Evolutionary conservation across 2,329 filamentous ascomycete genomes (phyloP), one percentile per base, ranked within the genome.

Genomic region (Blumeria graminis): DNA sequence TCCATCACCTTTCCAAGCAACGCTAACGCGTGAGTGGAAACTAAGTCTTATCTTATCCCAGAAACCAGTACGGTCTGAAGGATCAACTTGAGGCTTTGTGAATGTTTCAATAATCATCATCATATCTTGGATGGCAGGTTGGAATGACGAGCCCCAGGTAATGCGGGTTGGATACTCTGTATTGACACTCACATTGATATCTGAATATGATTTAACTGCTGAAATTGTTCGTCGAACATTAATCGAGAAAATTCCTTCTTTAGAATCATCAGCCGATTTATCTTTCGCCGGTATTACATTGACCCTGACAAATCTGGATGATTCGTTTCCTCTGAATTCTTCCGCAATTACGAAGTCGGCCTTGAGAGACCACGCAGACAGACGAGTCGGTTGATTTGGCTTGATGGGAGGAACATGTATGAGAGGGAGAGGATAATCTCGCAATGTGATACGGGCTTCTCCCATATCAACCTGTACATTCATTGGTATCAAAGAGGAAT

Each of bases 31-130:
- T 1, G 93, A 96, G 68, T 98, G 92, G 68, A 95, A 94, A 63
- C 83, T 89, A 39, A 98, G 75, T 56, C 92, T 77, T 55, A 98
- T 89, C 73, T 98, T 98, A 70, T 98, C 92, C 92, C 92, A 98
- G 71, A 98, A 98, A 3, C 92, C 92, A 51, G 94, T 87, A 57
- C 84, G 77, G 61, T 98, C 93, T 0, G 92, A 96, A 0, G 86
- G 84, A 67, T 98, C 93, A 33, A 95, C 75, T 60, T 90, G 89
- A 7, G 90, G 87, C 66, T 98, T 98, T 0, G 90, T 95, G 67
- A 98, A 96, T 1, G 86, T 90, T 69, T 98, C 92, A 59, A 98
- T 85, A 32, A 89, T 89, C 77, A 96, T 95, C 92, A 98, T 98
- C 84, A 96, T 94, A 65, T 98, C 93, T 68, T 98, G 92, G 53